Conservation (phyloP, 495 filamentous ascomycete species). For the Thozetella sp. region DNA sequence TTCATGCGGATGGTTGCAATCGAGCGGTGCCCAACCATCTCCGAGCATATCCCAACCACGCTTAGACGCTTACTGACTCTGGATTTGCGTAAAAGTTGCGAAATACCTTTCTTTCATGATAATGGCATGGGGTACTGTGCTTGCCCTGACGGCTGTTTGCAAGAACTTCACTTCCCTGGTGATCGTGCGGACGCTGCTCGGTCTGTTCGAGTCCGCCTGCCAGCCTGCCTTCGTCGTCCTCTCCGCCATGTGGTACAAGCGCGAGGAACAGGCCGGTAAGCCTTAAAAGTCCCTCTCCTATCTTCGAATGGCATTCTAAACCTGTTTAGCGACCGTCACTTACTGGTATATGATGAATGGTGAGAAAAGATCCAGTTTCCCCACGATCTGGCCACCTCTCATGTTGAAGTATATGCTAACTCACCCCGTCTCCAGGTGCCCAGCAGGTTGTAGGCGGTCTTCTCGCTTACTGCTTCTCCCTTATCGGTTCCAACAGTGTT, state of each 20-base stretch:
- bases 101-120: slow-evolving; percentile 66
- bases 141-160: slow-evolving; percentile 62
- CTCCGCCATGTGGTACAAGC: slow-evolving; percentile 73
- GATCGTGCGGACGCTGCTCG: slow-evolving; percentile 61
- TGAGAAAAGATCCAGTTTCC: background rate
- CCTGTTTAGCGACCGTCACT: slow-evolving; percentile 60
- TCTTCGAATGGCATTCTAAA: no score
- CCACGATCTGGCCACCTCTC: no score
- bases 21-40: no score
- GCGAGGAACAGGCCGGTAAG: slow-evolving; percentile 69
- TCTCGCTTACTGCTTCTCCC: slow-evolving; percentile 57
- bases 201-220: slow-evolving; percentile 69
- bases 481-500: slow-evolving; percentile 38
- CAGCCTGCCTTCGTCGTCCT: slow-evolving; percentile 64
- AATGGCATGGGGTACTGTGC: slow-evolving; percentile 55
- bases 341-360: slow-evolving; percentile 78
- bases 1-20: no score
- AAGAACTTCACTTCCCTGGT: slow-evolving; percentile 58
- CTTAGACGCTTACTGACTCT: no score
- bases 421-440: no score
- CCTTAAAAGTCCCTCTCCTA: no score
- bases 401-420: no score
- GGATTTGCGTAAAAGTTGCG: no score
- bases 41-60: no score
- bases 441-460: slow-evolving; percentile 59